Evolutionary conservation across 2,329 filamentous ascomycete species (phyloP), one percentile per base, ranked within the genome.

Genomic region (Aspergillus novoparasiticus): DNA sequence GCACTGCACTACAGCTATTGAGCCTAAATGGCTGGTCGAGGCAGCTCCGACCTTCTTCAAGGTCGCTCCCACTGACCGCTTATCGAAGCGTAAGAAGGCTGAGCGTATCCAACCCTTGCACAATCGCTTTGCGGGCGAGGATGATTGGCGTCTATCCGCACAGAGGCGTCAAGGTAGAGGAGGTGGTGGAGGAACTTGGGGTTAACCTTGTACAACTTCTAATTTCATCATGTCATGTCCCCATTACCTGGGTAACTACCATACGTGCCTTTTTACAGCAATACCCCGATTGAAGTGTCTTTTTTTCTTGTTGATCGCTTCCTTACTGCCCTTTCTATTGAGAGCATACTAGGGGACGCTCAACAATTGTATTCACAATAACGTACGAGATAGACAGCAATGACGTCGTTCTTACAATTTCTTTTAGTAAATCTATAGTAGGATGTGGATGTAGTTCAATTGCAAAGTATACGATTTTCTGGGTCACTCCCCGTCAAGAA

Each of bases 41-140:
- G 94, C 94, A 14, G 95, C 96, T n/a, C 95, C 96, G 11, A 97
- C 93, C 0, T 99, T 98, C 83, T 99, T 98, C 88, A 97, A 96
- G 85, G 93, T 98, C 5, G 94, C 95, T 21, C 89, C 92, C 0
- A 94, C 90, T 41, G 93, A 97, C 75, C 85, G 87, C 61, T 79
- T 99, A 72, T 94, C 90, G 68, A 97, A 97, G 85, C 83, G 95
- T 73, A 95, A 96, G 86, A 90, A 92, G 83, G 92, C 92, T 0
- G 95, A 99, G 84, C 86, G 94, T 61, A 98, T 99, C 60, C 92
- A 97, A 82, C 95, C 95, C 50, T 79, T 99, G 79, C 93, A 97
- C 77, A 97, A 97, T 76, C 91, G 94, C 75, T 97, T 92, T 80
- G 90, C 90, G 3, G 90, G 89, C 2, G 94, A 97, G 75, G 94